Evolutionary conservation across 257 asterid species (phyloP), one percentile per base, ranked within the genome.

Genomic region (Primulina tabacum): DNA sequence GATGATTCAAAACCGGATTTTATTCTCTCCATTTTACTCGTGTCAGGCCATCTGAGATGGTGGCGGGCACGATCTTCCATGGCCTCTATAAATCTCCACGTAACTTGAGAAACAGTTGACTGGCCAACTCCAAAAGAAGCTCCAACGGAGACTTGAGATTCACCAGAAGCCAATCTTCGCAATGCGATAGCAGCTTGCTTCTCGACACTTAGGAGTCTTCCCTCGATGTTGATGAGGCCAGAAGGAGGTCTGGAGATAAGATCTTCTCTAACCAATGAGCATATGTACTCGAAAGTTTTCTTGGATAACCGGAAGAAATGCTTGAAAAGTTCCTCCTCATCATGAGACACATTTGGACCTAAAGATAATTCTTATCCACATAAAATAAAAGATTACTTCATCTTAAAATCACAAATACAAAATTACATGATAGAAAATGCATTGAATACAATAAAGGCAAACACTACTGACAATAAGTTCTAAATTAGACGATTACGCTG

Each of bases 241-340:
- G 97, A 91, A 74, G 99, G 99, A 18, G 97, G 99, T 57, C 97
- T 79, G 64, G 99, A 91, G 78, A 94, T 89, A n/a, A 94, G 96
- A 75, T 94, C 90, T 78, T 88, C 96, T 74, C 93, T 83, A 18
- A 94, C 97, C 16, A 91, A 96, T 0, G 97, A n/a, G 67, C 96
- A 91, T 18, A 91, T 85, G 79, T 94, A 94, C 71, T 85, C 89
- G 67, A 94, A 94, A 2, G 90, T 89, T 74, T 62, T 85, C 88
- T 89, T 94, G 0, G 97, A 91, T 69, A 85, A 88, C 0, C 97
- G 90, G 67, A 94, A 91, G 81, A 89, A 94, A 60, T 84, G 83
- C 71, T 91, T 91, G 82, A 94, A 94, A 20, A 84, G 96, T 78
- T 84, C 95, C 30, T 83, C 99, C 71, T 94, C 97, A 55, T 82